Percentiles rank a stretch among this genome's conserved stretches.
Conservation (phyloP, 176 grass and related monocot species). For the Elaeis guineensis region DNA sequence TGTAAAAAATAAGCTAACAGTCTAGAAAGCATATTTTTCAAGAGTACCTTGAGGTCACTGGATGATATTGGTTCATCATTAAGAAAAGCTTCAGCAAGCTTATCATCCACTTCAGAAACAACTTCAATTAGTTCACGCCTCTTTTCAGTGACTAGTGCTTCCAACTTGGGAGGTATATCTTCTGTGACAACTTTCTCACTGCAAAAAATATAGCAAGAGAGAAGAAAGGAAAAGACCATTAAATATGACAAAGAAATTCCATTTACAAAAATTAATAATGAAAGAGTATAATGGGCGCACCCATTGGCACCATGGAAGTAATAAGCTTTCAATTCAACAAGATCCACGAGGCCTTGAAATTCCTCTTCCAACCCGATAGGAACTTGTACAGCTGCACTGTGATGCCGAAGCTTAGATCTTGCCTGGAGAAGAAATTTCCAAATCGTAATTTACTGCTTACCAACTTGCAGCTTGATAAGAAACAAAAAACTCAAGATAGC, state of each 20-base stretch:
- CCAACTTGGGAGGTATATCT: conserved; percentile 70
- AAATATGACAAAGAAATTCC: conserved; percentile 7
- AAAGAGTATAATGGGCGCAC: conserved; percentile 27
- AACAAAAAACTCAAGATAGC: too few species aligned
- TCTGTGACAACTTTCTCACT: conserved; percentile 65
- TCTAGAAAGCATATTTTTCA: conserved; percentile 14
- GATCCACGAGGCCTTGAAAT: conserved; percentile 93
- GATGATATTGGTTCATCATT: conserved; percentile 81
- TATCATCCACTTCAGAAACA: conserved; percentile 99
- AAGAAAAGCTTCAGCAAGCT: conserved; percentile 93
- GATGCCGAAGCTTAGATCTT: conserved; percentile 82
- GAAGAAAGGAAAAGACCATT: conserved; percentile 14
- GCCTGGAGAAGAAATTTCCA: conserved; percentile 38
- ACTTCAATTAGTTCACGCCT: conserved; percentile 86
- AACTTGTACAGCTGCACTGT: conserved; percentile 89
- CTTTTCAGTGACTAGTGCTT: conserved; percentile 59
- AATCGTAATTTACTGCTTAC: too few species aligned
- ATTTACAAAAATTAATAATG: not conserved
- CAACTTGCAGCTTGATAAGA: too few species aligned
- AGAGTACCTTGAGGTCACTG: conserved; percentile 59
- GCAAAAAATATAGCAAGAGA: conserved; percentile 11
- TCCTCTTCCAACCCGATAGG: conserved; percentile 98
- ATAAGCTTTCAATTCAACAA: conserved; percentile 80
- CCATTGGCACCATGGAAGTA: conserved; percentile 85
- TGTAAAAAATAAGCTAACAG: not conserved